Evolutionary conservation across 2,329 filamentous ascomycete genomes (phyloP), one percentile per base, ranked within the genome.

Genomic region (Ustulina deusta): DNA sequence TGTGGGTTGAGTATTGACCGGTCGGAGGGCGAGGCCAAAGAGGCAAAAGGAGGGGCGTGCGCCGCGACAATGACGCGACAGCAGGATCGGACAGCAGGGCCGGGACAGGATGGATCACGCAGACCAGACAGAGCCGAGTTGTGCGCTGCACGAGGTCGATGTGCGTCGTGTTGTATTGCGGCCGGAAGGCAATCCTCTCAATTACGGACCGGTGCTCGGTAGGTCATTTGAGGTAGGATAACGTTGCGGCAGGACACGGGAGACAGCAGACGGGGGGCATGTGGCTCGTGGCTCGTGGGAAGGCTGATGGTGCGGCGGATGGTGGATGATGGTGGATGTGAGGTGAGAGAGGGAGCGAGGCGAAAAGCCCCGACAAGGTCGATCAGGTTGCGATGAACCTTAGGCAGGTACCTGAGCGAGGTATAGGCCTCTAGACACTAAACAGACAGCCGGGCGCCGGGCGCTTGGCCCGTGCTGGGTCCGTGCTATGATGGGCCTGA

Each of bases 261-360:
- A 54, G 42, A 34, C 55, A 57, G 58, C 68, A 54, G 64, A 69
- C 56, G 64, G 49, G 38, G 57, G 55, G 56, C 42, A 29, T 63
- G 63, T 67, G 66, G 59, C 66, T 65, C 66, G 67, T 64, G 67
- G 38, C 44, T 69, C 60, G 64, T 44, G 64, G 54, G 61, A 63
- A 36, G 64, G 57, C 61, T 64, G 64, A 49, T 64, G 58, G 64
- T 56, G 67, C 64, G 64, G 57, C 57, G 40, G 61, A 69, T 63
- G 63, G 58, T 27, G n/a, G 60, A 63, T 17, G 54, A 48, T 15
- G 55, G 36, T 36, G 42, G 42, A 38, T 15, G 54, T 42, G 54
- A 56, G 36, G 54, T 63, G 64, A 64, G 58, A 68, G 57, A 42
- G 61, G 64, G 61, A 69, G 54, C 64, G 61, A 68, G 64, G 64